phyloP scores from a whole-genome alignment of 2,329 filamentous ascomycete genomes.

The Ophiostoma quercus region DNA sequence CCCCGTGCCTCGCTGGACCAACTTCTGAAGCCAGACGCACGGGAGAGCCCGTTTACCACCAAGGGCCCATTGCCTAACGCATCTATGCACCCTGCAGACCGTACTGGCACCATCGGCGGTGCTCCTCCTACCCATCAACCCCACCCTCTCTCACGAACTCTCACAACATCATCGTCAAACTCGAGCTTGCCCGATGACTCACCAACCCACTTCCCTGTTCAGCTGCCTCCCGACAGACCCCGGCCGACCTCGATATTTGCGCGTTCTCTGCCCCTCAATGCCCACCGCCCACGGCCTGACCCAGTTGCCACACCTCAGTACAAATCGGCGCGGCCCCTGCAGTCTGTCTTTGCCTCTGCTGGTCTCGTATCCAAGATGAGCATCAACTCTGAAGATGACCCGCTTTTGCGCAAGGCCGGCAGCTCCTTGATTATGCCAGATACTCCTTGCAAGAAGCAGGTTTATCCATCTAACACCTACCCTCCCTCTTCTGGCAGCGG shows the following conservation, averaged over 20 bases:
- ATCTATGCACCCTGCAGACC: conserved; percentile 48
- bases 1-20: conserved; percentile 76
- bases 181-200: conserved; percentile 73
- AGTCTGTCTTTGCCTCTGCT: conserved; percentile 87
- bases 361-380: conserved; percentile 94
- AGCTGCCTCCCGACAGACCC: conserved; percentile 49
- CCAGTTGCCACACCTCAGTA: conserved; percentile 68
- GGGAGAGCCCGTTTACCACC: conserved; percentile 60
- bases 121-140: conserved; percentile 45
- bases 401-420: conserved; percentile 42
- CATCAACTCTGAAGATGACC: conserved; percentile 66
- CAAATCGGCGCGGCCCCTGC: conserved; percentile 69
- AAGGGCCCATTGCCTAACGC: conserved; percentile 49
- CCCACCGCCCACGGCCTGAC: conserved; percentile 44
- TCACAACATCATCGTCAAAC: conserved; percentile 80
- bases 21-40: conserved; percentile 58
- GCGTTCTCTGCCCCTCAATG: conserved; percentile 67
- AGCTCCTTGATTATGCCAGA: conserved; percentile 74
- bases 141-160: conserved; percentile 79
- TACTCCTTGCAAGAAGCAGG: conserved; percentile 88
- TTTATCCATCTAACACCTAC: conserved; percentile 62
- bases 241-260: conserved; percentile 56
- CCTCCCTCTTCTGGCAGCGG: conserved; percentile 56
- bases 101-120: conserved; percentile 27
- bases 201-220: conserved; percentile 56